These are phyloP conservation scores for Wickerhamiella sergipiensis DNA, from an alignment of 805 yeast genomes.

Conservation along the genomic window DNA sequence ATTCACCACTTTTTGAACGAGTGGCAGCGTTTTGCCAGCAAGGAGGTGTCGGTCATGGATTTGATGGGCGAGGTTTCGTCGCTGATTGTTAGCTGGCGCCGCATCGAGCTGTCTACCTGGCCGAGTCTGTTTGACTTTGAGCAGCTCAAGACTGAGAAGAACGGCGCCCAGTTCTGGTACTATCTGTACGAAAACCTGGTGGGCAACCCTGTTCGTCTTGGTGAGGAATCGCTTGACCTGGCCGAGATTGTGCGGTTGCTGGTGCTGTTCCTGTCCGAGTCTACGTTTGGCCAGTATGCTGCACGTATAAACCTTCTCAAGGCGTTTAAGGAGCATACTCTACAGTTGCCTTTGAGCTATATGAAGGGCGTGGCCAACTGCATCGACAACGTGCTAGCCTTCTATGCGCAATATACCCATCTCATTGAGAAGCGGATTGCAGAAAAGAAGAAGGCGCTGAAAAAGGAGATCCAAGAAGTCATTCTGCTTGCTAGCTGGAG, in stretches of 20 bases:
- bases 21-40: slow-evolving; percentile 88
- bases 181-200: slow-evolving; percentile 65
- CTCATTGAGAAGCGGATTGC: slow-evolving; percentile 34
- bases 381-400: slow-evolving; percentile 43
- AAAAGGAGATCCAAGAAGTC: slow-evolving; percentile 72
- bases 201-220: slow-evolving; percentile 15
- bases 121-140: slow-evolving; percentile 45
- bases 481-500: slow-evolving; percentile 92
- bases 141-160: slow-evolving; percentile 39
- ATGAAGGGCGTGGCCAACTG: slow-evolving; percentile 25
- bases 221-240: slow-evolving; percentile 27
- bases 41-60: slow-evolving; percentile 48
- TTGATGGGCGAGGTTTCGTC: slow-evolving; percentile 46
- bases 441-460: slow-evolving; percentile 39
- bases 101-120: slow-evolving; percentile 78
- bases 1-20: slow-evolving; percentile 70
- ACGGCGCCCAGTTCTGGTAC: slow-evolving; percentile 80
- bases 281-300: slow-evolving; percentile 62
- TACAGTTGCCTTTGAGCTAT: slow-evolving; percentile 6
- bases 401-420: slow-evolving; percentile 52
- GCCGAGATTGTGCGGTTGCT: slow-evolving; percentile 41
- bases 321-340: slow-evolving; percentile 49
- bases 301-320: slow-evolving; percentile 45
- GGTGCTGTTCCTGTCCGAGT: slow-evolving; percentile 59
- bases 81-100: slow-evolving; percentile 82